Conservation (phyloP, 140 eudicot genomes). For the Oenanthe javanica region DNA sequence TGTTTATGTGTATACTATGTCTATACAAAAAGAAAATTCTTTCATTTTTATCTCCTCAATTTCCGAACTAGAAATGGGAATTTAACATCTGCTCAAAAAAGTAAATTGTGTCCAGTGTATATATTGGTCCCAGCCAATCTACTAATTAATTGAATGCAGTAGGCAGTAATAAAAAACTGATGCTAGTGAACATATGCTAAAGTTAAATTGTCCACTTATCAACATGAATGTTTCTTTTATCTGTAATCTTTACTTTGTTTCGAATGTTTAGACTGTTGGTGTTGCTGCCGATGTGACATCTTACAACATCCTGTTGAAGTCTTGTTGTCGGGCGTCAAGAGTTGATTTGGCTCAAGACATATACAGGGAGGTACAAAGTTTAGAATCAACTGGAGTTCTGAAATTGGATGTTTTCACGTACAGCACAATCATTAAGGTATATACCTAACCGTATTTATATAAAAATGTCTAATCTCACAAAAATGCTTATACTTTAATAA, state of each 20-base stretch:
- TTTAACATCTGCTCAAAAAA: neutral
- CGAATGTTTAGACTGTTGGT: constrained; percentile 54
- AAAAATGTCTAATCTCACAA: neutral
- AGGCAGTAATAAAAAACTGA: neutral
- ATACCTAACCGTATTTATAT: neutral
- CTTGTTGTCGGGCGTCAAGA: constrained; percentile 81
- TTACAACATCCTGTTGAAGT: constrained; percentile 75
- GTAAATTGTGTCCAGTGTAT: neutral
- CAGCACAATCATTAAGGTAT: constrained; percentile 88
- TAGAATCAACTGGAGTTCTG: constrained; percentile 61
- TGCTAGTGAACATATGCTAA: neutral
- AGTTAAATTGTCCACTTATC: neutral
- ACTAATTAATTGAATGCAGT: neutral
- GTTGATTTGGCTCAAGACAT: constrained; percentile 83
- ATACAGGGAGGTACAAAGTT: constrained; percentile 45
- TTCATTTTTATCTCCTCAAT: neutral
- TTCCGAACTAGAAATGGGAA: neutral
- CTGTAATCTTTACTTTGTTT: constrained; percentile 9
- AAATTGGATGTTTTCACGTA: constrained; percentile 90
- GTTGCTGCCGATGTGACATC: constrained; percentile 68
- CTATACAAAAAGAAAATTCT: neutral
- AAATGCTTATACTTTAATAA: neutral
- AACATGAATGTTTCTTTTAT: neutral
- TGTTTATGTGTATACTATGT: neutral
- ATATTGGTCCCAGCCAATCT: neutral